These are phyloP conservation scores for Salvia splendens DNA, from an alignment of 257 asterid genomes.

Conservation along the genomic window DNA sequence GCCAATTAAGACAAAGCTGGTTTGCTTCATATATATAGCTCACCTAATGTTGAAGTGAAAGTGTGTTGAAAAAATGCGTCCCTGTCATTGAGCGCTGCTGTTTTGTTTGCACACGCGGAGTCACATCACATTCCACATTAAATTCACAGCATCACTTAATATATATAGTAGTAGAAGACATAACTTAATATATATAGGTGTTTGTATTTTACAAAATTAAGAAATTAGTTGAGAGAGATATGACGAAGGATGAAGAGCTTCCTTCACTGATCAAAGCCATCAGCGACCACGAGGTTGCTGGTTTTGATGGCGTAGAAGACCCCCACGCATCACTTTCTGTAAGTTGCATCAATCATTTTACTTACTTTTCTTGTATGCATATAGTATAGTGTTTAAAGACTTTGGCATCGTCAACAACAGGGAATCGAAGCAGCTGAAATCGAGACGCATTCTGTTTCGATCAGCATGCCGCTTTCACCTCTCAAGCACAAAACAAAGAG, in stretches of 20 bases:
- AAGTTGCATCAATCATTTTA: slow-evolving; percentile 16
- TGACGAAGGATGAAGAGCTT: slow-evolving; percentile 28
- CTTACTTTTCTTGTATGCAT: too few species aligned
- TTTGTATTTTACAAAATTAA: too few species aligned
- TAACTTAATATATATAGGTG: too few species aligned
- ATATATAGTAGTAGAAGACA: too few species aligned
- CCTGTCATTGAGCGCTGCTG: slow-evolving; percentile 41
- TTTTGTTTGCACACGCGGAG: slow-evolving; percentile 30
- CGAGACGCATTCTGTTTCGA: slow-evolving; percentile 52
- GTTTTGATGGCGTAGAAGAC: slow-evolving; percentile 44
- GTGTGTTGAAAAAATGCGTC: slow-evolving; percentile 30
- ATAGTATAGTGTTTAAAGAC: too few species aligned
- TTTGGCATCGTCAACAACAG: slow-evolving; percentile 28
- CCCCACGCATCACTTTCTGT: slow-evolving; percentile 32
- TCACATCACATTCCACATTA: slow-evolving; percentile 27
- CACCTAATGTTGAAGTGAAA: slow-evolving; percentile 3
- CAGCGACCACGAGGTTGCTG: slow-evolving; percentile 47
- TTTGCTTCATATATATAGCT: slow-evolving; percentile 5
- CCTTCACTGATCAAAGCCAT: slow-evolving; percentile 59
- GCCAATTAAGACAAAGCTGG: slow-evolving; percentile 7
- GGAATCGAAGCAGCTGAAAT: slow-evolving; percentile 40
- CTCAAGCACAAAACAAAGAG: slow-evolving; percentile 36
- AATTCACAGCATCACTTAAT: slow-evolving; percentile 7
- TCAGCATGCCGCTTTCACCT: slow-evolving; percentile 82
- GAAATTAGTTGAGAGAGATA: too few species aligned